These are phyloP conservation scores for Nicotiana obtusifolia DNA, from an alignment of 257 asterid genomes.

Conservation along the genomic window DNA sequence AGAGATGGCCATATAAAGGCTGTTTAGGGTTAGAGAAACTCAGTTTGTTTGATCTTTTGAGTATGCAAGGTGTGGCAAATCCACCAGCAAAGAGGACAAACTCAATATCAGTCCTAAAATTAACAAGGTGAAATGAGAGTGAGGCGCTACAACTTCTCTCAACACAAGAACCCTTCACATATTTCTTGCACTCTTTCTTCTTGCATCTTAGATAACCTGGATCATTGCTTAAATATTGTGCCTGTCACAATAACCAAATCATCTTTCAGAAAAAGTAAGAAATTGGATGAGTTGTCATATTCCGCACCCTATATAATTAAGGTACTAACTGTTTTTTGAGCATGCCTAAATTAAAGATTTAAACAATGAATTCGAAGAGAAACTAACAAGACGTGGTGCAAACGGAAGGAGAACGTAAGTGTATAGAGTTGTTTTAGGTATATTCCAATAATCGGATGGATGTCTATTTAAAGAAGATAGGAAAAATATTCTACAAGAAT, in stretches of 20 bases:
- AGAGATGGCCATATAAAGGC: constrained; percentile 64
- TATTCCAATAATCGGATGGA: too few species aligned
- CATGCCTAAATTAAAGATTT: too few species aligned
- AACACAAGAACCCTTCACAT: constrained; percentile 28
- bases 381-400: too few species aligned
- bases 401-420: too few species aligned
- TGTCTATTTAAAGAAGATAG: too few species aligned
- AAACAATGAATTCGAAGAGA: too few species aligned
- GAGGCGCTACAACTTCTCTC: constrained; percentile 51
- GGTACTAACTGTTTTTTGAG: too few species aligned
- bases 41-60: constrained; percentile 30
- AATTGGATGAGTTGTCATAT: too few species aligned
- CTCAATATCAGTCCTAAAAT: constrained; percentile 69
- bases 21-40: constrained; percentile 50
- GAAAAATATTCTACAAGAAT: too few species aligned
- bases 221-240: constrained; percentile 60
- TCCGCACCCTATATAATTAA: too few species aligned
- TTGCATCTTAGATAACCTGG: constrained; percentile 51
- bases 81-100: constrained; percentile 72
- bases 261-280: too few species aligned
- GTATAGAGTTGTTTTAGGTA: too few species aligned
- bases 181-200: constrained; percentile 46
- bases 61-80: constrained; percentile 52
- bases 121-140: constrained; percentile 57
- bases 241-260: constrained; percentile 30